Evolutionary conservation across 805 yeast species (phyloP), one percentile per base, ranked within the genome.

Genomic region (Myxozyma kluyveri): DNA sequence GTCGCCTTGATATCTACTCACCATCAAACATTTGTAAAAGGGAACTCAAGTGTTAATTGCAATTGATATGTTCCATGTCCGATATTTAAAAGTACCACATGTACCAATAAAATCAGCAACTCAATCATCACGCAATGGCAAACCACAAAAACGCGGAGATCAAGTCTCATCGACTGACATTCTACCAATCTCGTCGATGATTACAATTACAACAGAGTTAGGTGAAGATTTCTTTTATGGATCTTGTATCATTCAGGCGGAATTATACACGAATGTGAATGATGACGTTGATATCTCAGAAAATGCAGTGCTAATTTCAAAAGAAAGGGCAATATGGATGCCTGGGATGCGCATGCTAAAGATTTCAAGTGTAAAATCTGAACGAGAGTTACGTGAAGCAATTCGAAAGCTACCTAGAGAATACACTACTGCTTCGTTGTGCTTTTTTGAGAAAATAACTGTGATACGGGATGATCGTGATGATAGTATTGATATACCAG

Each of bases 201-300:
- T 64, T 6, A 57, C 67, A 10, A 50, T 73, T 14, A 62, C 72
- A 2, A 73, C 73, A 41, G 77, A 73, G 51, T 65, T 73, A 1
- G 77, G 77, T 2, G 76, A 73, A 22, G 61, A 61, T 39, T 67
- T 65, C 50, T 72, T 70, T 60, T 65, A 64, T 45, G 76, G 75
- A 4, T 32, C 44, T 1, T 37, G 40, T 3, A 38, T 24, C 3
- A 46, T 47, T 9, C 24, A 37, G 4, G 50, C 50, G 21, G 19
- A 12, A 7, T 38, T 18, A 17, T 17, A 19, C 19, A 9, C 12
- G 10, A 7, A n/a, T 10, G 7, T 17, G 46, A 42, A 5, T 22
- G 46, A 19, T 17, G 19, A n/a, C 47, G 6, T 6, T 29, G 12
- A 14, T 14, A 14, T 29, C 14, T 14, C 14, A 14, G 33, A 29